Evolutionary conservation across 78 protist species (phyloP), one percentile per base, ranked within the genome.

Genomic region (Parvularia atlantis): DNA sequence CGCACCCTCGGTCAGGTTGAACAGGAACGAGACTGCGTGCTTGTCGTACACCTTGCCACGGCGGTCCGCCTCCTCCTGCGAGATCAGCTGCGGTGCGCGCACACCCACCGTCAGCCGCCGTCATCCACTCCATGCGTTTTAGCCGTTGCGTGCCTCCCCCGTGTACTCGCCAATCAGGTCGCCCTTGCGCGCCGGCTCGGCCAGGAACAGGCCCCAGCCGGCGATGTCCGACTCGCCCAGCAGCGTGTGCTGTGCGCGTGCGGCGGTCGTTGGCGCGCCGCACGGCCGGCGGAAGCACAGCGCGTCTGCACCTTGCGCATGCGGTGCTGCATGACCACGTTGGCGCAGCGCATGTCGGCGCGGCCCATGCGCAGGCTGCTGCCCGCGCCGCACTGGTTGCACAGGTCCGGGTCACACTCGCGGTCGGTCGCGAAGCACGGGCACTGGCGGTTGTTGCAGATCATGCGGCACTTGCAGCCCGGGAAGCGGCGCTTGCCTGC

Each of bases 401-500:
- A 62, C 36, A 62, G 36, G 68, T 62, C 68, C 6, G 68, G 68
- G 28, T 62, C 68, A 22, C 68, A 62, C 68, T 62, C 68, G 39
- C 68, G 68, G 0, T 1, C 33, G 9, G 54, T 54, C 14, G 13
- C 28, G 17, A 3, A 10, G 54, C 68, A 62, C 13, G 68, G 54
- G 36, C 68, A 62, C 54, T 3, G 39, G 10, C 13, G 0, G 4
- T 11, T 39, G 26, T 1, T 6, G 68, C 68, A 62, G 39, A 20
- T 46, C 14, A 43, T 54, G 36, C 30, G 28, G 68, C 68, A 62
- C 37, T n/a, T 3, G 53, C 68, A 62, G 16, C 68, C 68, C 11
- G 11, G 24, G 33, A 35, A 62, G 6, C 68, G 68, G 22, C 46
- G 43, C 35, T 5, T 7, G 26, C 56, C 56, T 50, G 56, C 7